Evolutionary conservation across 78 protist genomes (phyloP), one percentile per base, ranked within the genome.

Genomic region (Dictyostelium citrinum): DNA sequence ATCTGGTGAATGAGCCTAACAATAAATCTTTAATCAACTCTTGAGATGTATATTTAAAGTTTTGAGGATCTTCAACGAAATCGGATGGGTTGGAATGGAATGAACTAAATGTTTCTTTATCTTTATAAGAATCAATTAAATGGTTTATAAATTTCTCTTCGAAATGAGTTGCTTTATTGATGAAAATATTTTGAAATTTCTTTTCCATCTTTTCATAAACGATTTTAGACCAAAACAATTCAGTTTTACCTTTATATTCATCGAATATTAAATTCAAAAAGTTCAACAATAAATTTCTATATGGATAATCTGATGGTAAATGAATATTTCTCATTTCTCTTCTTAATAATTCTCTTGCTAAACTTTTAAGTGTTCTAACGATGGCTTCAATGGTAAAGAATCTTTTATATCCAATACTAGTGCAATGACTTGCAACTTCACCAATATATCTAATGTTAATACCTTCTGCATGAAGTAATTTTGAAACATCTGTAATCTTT

Each of bases 271-370:
- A 67, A 67, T 88, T 88, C 31, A 88, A 79, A 22, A 88, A 88
- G 43, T 88, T 88, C 14, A 88, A 27, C 35, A 88, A 61, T 22
- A 55, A n/a, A n/a, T 76, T 88, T 78, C 85, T 88, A 78, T 88
- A 88, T 45, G 93, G 93, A 67, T 78, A 88, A 46, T 88, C 93
- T 2, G 93, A 88, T 31, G 93, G 93, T 16, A 88, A 64, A 78
- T 88, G 93, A 20, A 80, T 78, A 24, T 78, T 88, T 49, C 79
- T 88, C 93, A 88, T 88, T 33, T 88, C 93, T 78, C 93, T 88
- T 76, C 93, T 76, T 22, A 88, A 46, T 46, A 88, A 35, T 68
- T 88, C 93, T 76, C 93, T 76, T 60, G 93, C 75, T n/a, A 88
- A 49, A 67, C 81, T 46, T 79, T 88, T 88, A 17, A 88, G 39